Base-by-base conservation (phyloP, 2,329 filamentous ascomycete genomes). In the Trichoderma simmonsii region DNA sequence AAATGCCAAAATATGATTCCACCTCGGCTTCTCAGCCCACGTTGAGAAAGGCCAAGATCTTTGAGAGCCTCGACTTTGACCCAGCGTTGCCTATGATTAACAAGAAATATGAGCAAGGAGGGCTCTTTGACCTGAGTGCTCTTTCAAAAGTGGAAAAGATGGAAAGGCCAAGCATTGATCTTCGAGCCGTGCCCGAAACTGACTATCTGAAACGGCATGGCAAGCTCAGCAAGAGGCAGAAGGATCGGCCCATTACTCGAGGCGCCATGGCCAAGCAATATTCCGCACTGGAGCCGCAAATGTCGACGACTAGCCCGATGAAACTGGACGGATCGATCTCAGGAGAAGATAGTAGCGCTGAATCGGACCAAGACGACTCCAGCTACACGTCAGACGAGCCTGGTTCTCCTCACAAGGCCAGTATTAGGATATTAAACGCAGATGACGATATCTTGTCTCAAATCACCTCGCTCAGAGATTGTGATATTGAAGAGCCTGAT, bases 31-130 rank as follows among this genome's bases (percentile, higher is more conserved):
- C 77, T 63, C 74, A 72, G 12, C 65, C 56, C 26, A 72, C 75
- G 4, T 76, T 74, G 24, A 81, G 83, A 9, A 84, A 84, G 39
- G 80, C 79, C 9, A 88, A 84, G 72, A 81, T 86, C 12, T 90
- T 89, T 73, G 85, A 87, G 36, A 87, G 84, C 73, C 82, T 90
- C 34, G 82, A 85, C 51, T 87, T 90, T 63, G 86, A 87, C 30
- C 83, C 86, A 6, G 82, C 82, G 18, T 80, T 89, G 36, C 85
- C 87, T 0, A 78, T 85, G 70, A 86, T 88, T 57, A 88, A 86
- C 74, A 88, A 86, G 74, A 90, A 90, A 74, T 90, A 90, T 73
- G 85, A 88, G 74, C 84, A 85, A 60, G 86, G 85, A 5, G 88
- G 88, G 15, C 82, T 85, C 2, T 90, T 87, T 73, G 84, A 87